Evolutionary conservation across 2,329 filamentous ascomycete genomes (phyloP).

Genomic region (Fonsecaea multimorphosa): DNA sequence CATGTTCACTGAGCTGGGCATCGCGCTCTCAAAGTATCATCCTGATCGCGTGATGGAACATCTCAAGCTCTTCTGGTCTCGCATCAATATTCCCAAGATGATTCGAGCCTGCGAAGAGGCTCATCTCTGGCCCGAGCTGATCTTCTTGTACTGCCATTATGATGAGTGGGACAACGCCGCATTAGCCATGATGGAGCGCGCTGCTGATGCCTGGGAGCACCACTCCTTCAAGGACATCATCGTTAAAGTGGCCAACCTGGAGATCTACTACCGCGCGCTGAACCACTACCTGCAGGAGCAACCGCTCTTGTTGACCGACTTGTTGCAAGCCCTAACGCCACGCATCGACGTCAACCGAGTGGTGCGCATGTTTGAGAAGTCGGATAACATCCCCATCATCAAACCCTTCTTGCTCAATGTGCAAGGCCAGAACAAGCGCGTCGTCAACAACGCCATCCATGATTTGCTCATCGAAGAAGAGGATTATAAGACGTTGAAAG

Average conservation of each 20-base stretch:
- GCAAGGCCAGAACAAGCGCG: constrained; percentile 95
- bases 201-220: constrained; percentile 98
- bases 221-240: constrained; percentile 99
- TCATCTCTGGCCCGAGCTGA: constrained; percentile 94
- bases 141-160: constrained; percentile 98
- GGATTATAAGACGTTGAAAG: constrained; percentile 96
- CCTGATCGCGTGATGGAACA: constrained; percentile 98
- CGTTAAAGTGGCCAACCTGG: constrained; percentile 95
- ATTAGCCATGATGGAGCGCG: constrained; percentile 95
- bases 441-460: constrained; percentile 97
- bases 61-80: constrained; percentile 96
- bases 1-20: constrained; percentile 92
- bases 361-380: constrained; percentile 99
- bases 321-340: constrained; percentile 87
- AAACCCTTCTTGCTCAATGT: constrained; percentile 98
- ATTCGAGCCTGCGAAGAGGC: constrained; percentile 92
- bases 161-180: constrained; percentile 98
- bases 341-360: constrained; percentile 98
- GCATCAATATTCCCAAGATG: constrained; percentile 98
- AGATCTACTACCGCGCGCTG: constrained; percentile 97
- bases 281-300: constrained; percentile 99
- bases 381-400: constrained; percentile 95
- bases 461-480: constrained; percentile 98
- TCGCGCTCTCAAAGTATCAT: constrained; percentile 91
- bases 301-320: constrained; percentile 91